Base-by-base conservation (phyloP, 2,329 filamentous ascomycete species). In the Colletotrichum gigasporum region DNA sequence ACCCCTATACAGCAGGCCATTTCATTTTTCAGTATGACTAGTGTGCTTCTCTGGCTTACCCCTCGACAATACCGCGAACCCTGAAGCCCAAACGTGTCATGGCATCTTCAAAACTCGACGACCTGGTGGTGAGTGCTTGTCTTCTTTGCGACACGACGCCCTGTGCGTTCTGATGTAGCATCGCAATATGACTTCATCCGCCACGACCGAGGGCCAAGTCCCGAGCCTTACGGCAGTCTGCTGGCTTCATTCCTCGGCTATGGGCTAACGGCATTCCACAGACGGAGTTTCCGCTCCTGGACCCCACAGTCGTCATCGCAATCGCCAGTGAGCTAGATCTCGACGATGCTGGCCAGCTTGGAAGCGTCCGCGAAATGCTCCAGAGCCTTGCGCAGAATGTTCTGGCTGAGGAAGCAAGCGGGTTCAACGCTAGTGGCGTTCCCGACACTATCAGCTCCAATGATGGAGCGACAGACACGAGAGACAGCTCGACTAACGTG, bases 341-440 rank as follows among this genome's bases (percentile, higher is more conserved):
- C 16, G 73, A 77, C 3, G 75, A 87, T 20, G 70, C 83, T 0
- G 74, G 78, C 1, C 80, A 89, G 41, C 79, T 89, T 30, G 72
- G 83, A 3, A 78, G 81, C 9, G 87, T 90, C 3, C 84, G 85
- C 28, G 73, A 79, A n/a, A 83, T 85, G 0, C 82, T 97, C 1
- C 82, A 91, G n/a, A 75, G 78, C 1, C 78, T 97, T 12, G 91
- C 90, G 53, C 80, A 86, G 28, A 80, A 85, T 62, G 93, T 91
- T 1, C 74, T 80, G 0, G 77, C 79, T 2, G 91, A 96, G 73
- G 92, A 96, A 71, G 85, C 88, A 14, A 89, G 87, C 9, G 89
- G 89, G 0, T 97, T 97, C 72, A 93, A 96, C 69, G 87, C 92
- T 0, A 93, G 91, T 30, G 93, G 91, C 3, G 87, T 90, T 24